These are phyloP conservation scores for Elsinoe arachidis DNA, from an alignment of 2,329 filamentous ascomycete species.

Conservation along the genomic window DNA sequence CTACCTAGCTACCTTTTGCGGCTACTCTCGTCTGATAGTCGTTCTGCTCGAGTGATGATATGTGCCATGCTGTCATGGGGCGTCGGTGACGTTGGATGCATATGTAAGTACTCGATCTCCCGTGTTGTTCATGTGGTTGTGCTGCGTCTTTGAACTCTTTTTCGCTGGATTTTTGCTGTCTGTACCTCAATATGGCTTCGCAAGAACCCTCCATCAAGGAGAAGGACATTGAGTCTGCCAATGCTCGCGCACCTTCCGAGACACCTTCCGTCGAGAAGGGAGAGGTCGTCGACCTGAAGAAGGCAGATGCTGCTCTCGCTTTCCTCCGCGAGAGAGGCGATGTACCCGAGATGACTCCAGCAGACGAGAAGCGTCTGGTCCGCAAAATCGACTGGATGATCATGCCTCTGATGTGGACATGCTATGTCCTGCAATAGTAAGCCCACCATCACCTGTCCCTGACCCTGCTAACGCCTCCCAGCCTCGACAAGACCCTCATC, in stretches of 20 bases:
- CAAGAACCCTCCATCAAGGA: background rate
- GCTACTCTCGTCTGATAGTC: background rate
- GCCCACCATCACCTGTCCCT: background rate
- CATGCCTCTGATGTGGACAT: constrained; percentile 32
- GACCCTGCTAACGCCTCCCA: background rate
- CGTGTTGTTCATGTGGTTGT: background rate
- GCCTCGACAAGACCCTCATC: constrained; percentile 17
- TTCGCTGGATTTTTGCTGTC: background rate
- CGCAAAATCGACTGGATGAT: constrained; percentile 35
- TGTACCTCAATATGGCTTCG: background rate
- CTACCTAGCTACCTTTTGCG: constrained; percentile 7
- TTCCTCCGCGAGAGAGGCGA: constrained; percentile 24
- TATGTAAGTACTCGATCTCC: background rate
- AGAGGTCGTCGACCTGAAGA: constrained; percentile 22
- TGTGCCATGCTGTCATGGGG: constrained; percentile 1
- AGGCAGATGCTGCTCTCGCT: constrained; percentile 26
- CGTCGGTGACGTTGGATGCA: background rate
- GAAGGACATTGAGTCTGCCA: background rate
- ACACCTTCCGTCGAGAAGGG: constrained; percentile 15
- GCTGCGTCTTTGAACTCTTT: background rate
- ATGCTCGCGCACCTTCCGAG: background rate
- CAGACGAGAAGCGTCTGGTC: constrained; percentile 22
- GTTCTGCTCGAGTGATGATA: background rate
- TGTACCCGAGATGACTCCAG: constrained; percentile 18
- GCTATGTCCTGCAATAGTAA: constrained; percentile 32